Conservation (phyloP, 2,329 filamentous ascomycete species). For the Neonectria sp. region DNA sequence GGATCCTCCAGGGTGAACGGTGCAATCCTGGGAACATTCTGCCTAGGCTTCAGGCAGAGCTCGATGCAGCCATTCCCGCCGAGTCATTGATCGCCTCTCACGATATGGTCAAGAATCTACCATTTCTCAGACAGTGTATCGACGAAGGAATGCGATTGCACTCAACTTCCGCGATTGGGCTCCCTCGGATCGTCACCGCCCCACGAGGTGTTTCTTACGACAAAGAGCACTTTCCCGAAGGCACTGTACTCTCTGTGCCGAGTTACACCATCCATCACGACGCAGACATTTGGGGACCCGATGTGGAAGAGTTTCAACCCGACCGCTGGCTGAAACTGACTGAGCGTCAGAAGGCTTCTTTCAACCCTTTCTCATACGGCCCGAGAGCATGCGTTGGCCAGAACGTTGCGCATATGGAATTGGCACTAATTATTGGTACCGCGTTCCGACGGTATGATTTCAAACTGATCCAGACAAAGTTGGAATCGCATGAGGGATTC, state of each 20-base stretch:
- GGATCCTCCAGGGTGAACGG: slow-evolving; percentile 32
- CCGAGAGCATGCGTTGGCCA: slow-evolving; percentile 33
- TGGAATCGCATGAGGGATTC: slow-evolving; percentile 34
- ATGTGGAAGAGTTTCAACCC: slow-evolving; percentile 31
- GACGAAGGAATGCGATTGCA: slow-evolving; percentile 33
- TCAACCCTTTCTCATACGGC: slow-evolving; percentile 34
- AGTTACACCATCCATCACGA: slow-evolving; percentile 35
- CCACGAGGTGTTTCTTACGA: slow-evolving; percentile 21
- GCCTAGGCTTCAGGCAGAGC: slow-evolving; percentile 24
- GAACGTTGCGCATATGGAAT: slow-evolving; percentile 35
- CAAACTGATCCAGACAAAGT: slow-evolving; percentile 20
- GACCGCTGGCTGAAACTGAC: slow-evolving; percentile 30
- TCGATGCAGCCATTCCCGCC: slow-evolving; percentile 28
- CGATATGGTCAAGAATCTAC: slow-evolving; percentile 26
- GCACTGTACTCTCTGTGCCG: slow-evolving; percentile 31
- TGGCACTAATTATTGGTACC: slow-evolving; percentile 29
- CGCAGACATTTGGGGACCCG: slow-evolving; percentile 25
- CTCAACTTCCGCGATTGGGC: slow-evolving; percentile 31
- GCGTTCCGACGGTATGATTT: slow-evolving; percentile 30
- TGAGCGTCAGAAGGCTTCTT: slow-evolving; percentile 25
- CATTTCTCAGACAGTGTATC: slow-evolving; percentile 29
- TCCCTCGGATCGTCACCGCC: slow-evolving; percentile 32
- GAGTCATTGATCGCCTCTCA: slow-evolving; percentile 17
- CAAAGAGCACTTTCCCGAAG: slow-evolving; percentile 30
- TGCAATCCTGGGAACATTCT: slow-evolving; percentile 22